A percentile compares a stretch with the other conserved stretches of the same genome.
phyloP scores from a whole-genome alignment of 2,329 filamentous ascomycete genomes.

The Aureobasidium mangrovei region DNA sequence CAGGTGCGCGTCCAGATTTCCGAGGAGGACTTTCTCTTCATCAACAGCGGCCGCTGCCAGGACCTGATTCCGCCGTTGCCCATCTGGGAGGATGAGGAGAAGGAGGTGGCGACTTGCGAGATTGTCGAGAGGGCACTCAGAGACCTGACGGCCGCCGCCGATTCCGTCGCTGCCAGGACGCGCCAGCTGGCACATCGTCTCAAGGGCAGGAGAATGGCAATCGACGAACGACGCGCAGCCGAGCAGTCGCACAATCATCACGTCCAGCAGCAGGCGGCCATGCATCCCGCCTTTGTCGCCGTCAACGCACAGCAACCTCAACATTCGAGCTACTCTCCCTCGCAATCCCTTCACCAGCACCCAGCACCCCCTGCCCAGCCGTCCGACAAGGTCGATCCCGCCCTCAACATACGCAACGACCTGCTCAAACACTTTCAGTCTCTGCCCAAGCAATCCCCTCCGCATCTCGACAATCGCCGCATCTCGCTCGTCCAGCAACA shows the following conservation, averaged over 20 bases:
- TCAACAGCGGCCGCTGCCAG: conserved; percentile 73
- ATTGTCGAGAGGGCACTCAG: conserved; percentile 72
- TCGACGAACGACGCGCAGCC: conserved; percentile 53
- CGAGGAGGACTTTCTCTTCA: conserved; percentile 79
- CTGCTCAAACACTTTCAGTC: conserved; percentile 56
- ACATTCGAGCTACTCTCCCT: background rate
- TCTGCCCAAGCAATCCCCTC: conserved; percentile 42
- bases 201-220: conserved; percentile 64
- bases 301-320: conserved; percentile 37
- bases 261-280: background rate
- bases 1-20: conserved; percentile 75
- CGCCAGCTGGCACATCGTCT: conserved; percentile 74
- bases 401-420: conserved; percentile 49
- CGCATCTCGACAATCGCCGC: conserved; percentile 21
- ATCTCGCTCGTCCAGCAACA: conserved; percentile 15
- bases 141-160: conserved; percentile 69
- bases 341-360: background rate
- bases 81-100: conserved; percentile 76
- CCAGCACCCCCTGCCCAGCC: background rate
- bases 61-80: conserved; percentile 73
- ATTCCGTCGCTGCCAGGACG: conserved; percentile 60
- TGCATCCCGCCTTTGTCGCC: conserved; percentile 43
- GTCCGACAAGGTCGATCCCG: conserved; percentile 29
- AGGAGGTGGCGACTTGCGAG: conserved; percentile 74
- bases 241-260: conserved; percentile 26